Conservation (phyloP, 352 stramenopile genomes). For the Globisporangium cylindrosporum region DNA sequence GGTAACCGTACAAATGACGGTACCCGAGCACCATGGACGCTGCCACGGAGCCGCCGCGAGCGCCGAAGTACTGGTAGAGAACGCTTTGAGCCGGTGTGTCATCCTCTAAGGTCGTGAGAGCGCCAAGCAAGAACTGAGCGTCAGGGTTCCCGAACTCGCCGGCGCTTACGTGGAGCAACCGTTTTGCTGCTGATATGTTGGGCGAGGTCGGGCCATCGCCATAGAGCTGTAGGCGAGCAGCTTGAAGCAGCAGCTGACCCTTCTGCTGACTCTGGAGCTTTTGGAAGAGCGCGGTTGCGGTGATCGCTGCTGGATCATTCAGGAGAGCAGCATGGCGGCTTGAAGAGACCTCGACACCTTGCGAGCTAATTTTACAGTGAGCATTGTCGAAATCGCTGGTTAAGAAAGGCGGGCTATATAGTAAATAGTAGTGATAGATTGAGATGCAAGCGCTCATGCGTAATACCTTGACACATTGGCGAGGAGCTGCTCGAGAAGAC, state of each 20-base stretch:
- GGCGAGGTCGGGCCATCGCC: conserved; percentile 10
- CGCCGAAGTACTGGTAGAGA: conserved; percentile 66
- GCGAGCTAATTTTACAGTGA: conserved; percentile 5
- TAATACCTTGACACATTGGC: conserved; percentile 7
- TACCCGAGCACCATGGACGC: conserved; percentile 77
- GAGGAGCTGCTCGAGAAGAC: conserved; percentile 11
- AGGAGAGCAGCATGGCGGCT: neutral
- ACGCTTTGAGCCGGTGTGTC: conserved; percentile 15
- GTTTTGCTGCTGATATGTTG: conserved; percentile 22
- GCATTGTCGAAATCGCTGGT: conserved; percentile 4
- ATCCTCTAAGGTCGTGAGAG: conserved; percentile 20
- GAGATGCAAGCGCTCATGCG: neutral
- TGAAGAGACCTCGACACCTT: neutral
- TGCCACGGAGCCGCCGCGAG: conserved; percentile 29
- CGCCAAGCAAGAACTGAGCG: conserved; percentile 50
- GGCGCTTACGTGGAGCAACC: conserved; percentile 47
- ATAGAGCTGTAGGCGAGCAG: conserved; percentile 41
- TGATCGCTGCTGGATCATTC: conserved; percentile 13
- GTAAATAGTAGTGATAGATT: too few species aligned
- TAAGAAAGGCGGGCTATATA: neutral
- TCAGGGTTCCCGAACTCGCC: conserved; percentile 17
- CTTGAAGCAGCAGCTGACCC: conserved; percentile 29
- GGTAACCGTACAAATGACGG: conserved; percentile 50
- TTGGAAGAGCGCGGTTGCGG: conserved; percentile 23
- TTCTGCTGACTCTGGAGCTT: conserved; percentile 20